Percentiles rank a stretch among this genome's conserved stretches.
These are phyloP conservation scores for Ehretia macrophylla DNA, from an alignment of 257 asterid species.

Conservation along the genomic window DNA sequence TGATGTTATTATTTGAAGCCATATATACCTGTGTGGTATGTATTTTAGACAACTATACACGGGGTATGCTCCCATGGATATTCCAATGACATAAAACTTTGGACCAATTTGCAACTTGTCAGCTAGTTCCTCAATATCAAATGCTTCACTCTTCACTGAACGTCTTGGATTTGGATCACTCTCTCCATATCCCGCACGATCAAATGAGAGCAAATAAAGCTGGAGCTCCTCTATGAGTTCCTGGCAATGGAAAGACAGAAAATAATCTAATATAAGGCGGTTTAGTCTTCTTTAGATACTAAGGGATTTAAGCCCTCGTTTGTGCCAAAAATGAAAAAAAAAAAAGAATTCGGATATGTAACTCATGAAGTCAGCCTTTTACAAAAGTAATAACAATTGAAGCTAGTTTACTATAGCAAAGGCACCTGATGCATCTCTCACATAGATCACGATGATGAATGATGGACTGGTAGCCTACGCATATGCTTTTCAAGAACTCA, in stretches of 20 bases:
- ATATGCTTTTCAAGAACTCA: no score
- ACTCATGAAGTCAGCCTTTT: no score
- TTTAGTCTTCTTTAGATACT: no score
- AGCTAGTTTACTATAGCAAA: no score
- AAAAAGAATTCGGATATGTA: no score
- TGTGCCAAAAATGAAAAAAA: no score
- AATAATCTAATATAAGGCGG: background rate
- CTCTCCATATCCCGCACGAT: conserved; percentile 94
- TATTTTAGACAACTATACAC: conserved; percentile 66
- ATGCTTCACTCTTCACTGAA: conserved; percentile 72
- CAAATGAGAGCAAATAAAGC: conserved; percentile 60
- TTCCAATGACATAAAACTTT: conserved; percentile 61
- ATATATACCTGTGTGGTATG: conserved; percentile 69
- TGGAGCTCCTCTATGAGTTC: conserved; percentile 50
- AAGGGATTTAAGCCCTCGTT: no score
- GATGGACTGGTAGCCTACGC: no score
- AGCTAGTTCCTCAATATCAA: conserved; percentile 79
- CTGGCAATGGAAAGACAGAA: conserved; percentile 30
- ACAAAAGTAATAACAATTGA: no score
- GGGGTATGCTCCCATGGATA: conserved; percentile 74
- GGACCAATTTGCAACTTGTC: conserved; percentile 64
- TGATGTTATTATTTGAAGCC: background rate
- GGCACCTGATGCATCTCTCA: no score
- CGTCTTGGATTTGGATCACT: conserved; percentile 79
- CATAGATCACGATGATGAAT: no score